Base-by-base conservation (phyloP, 176 grass and related monocot species). In the Musa troglodytarum region DNA sequence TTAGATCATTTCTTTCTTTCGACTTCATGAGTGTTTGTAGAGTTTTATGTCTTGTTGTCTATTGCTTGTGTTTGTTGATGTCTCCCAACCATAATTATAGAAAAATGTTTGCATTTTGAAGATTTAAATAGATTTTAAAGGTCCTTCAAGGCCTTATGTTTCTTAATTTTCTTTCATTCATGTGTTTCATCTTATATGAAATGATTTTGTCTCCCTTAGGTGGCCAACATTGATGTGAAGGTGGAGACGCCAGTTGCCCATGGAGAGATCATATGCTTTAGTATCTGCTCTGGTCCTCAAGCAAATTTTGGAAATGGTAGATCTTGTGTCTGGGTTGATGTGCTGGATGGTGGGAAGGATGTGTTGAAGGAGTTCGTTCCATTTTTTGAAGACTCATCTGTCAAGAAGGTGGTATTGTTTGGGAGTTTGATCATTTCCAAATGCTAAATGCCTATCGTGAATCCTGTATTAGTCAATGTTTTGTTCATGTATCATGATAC, bases 301-400 rank as follows among this genome's bases (percentile, higher is more conserved):
- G 86, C 95, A 77, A 78, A 98, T 83, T 98, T 91, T 81, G 95
- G 95, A 76, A 72, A 93, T 76, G 95, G 86, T 62, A 98, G 91
- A 84, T 93, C 88, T 84, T 98, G 95, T 58, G 85, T 98, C 70
- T 98, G 95, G 95, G 95, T 98, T 52, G 95, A 98, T 93, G 88
- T 91, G 59, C 86, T 98, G 74, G 90, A 93, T 87, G 88, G 95
- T 62, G 95, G 72, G 78, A 77, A 24, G 55, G 78, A 91, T 87
- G 77, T 98, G 24, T 71, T 98, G 82, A 87, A 87, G 82, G 95
- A 93, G 72, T 98, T 98, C 85, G 82, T 81, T 75, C 84, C 95
- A n/a, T 93, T 98, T 77, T 98, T 98, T 77, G 84, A 98, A 83
- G 88, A 98, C 61, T 63, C 90, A 9, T 87, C 81, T 26, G 93